Base-by-base conservation (phyloP, 495 filamentous ascomycete species). In the Arthonia radiata region DNA sequence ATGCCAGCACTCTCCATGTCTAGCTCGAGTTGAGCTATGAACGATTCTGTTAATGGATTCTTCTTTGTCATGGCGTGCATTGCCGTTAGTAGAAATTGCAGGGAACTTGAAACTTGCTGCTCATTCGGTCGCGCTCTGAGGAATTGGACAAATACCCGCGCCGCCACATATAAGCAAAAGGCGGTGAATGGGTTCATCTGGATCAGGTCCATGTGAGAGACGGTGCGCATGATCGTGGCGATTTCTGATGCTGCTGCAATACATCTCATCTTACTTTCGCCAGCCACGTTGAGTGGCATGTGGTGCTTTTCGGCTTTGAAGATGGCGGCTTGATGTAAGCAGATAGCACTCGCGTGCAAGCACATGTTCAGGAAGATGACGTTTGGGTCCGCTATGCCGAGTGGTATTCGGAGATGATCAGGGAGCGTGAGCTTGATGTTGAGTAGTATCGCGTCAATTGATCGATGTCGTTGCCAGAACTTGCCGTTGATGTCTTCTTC, bases 111-210 rank as follows among this genome's bases (percentile, higher is more conserved):
- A 16, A 77, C 71, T 31, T 81, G 72, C 27, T 67, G 64, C 39
- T 94, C 89, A 22, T 82, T 67, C 4, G 83, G 81, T 11, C 69
- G 60, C 22, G 71, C 79, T 47, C 86, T 94, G 3, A 93, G 56
- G 40, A 90, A 92, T 40, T 94, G 82, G 6, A 93, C 76, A 37
- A 94, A 93, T 2, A 94, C 89, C 9, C 86, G 66, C 22, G 86
- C 81, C 5, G 82, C 69, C 16, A 94, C 80, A 42, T 93, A 99
- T 21, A 99, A 56, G 38, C 81, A 92, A 48, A 94, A 99, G 2
- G 82, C 76, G 36, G 86, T 74, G 42, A 92, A 93, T 0, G 86
- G 83, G 37, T 92, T 92, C 68, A 92, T 77, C 86, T 94, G 40
- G 0, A 27, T 30, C 25, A 93, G 47, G 41, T 99, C 89, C 28